Evolutionary conservation across 2,329 filamentous ascomycete genomes (phyloP).

Genomic region (Exophiala calicioides): DNA sequence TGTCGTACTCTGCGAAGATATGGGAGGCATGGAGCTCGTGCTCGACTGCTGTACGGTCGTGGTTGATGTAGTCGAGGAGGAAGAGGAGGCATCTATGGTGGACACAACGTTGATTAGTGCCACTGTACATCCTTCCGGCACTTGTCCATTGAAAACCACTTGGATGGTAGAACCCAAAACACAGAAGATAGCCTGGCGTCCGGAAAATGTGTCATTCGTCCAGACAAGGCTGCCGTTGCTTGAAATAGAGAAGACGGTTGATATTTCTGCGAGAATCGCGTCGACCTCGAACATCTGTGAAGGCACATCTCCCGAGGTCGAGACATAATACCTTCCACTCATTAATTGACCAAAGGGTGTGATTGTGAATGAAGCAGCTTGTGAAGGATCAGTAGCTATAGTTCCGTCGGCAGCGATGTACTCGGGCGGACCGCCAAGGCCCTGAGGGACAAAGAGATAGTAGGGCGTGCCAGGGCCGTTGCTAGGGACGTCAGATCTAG

Average conservation of each 20-base stretch:
- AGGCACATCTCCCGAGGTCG: slow-evolving; percentile 15
- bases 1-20: too few species aligned
- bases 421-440: slow-evolving; percentile 2
- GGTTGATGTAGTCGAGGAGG: slow-evolving; percentile 1
- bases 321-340: slow-evolving; percentile 18
- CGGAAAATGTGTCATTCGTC: slow-evolving; percentile 22
- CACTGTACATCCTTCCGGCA: slow-evolving; percentile 15
- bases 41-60: too few species aligned
- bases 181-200: slow-evolving; percentile 24
- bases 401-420: slow-evolving; percentile 20
- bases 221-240: slow-evolving; percentile 17
- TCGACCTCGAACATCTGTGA: slow-evolving; percentile 19
- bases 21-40: too few species aligned
- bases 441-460: slow-evolving; percentile 13
- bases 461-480: slow-evolving; percentile 2
- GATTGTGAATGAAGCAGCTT: slow-evolving; percentile 16
- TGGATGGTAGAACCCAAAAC: slow-evolving; percentile 16
- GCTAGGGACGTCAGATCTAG: too few species aligned
- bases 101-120: slow-evolving; percentile 14
- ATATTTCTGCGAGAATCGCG: slow-evolving; percentile 12
- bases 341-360: slow-evolving; percentile 20
- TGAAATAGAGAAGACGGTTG: slow-evolving; percentile 19
- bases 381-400: slow-evolving; percentile 16
- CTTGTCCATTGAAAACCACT: slow-evolving; percentile 18
- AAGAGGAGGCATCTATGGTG: neutral